Percentiles rank a stretch among this genome's conserved stretches.
These are phyloP conservation scores for Penicillium sp. DNA, from an alignment of 2,329 filamentous ascomycete genomes.

Conservation along the genomic window DNA sequence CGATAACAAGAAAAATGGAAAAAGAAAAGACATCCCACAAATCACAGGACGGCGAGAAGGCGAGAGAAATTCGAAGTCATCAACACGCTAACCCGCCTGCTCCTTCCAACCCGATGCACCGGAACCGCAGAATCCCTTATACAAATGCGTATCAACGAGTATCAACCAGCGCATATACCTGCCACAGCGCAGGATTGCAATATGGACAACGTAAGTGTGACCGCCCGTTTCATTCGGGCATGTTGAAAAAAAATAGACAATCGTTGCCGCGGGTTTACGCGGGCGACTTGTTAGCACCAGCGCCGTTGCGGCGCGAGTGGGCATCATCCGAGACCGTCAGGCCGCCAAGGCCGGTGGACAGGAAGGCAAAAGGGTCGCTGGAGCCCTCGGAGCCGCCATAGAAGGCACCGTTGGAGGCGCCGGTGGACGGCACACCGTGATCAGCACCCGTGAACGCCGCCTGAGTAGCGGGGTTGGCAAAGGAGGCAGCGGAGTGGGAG, in stretches of 20 bases:
- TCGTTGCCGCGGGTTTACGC: slow-evolving; percentile 30
- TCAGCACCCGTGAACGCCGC: slow-evolving; percentile 89
- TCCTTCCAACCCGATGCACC: slow-evolving; percentile 48
- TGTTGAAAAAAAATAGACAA: slow-evolving; percentile 16
- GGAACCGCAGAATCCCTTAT: slow-evolving; percentile 46
- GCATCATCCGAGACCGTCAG: slow-evolving; percentile 56
- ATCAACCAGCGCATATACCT: slow-evolving; percentile 42
- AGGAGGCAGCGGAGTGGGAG: slow-evolving; percentile 80
- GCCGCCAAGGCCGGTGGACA: slow-evolving; percentile 61
- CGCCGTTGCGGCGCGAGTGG: slow-evolving; percentile 48
- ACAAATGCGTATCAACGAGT: slow-evolving; percentile 45
- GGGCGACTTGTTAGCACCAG: slow-evolving; percentile 49
- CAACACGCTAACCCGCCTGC: slow-evolving; percentile 46
- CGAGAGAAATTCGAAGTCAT: slow-evolving; percentile 38
- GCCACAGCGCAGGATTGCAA: slow-evolving; percentile 38
- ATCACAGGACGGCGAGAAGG: slow-evolving; percentile 23
- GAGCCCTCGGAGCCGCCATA: slow-evolving; percentile 57
- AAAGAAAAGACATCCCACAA: slow-evolving; percentile 25
- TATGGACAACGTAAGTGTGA: slow-evolving; percentile 39
- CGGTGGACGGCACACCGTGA: slow-evolving; percentile 76
- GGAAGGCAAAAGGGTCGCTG: slow-evolving; percentile 65
- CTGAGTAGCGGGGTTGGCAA: slow-evolving; percentile 91
- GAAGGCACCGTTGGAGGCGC: slow-evolving; percentile 73
- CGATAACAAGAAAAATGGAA: slow-evolving; percentile 15
- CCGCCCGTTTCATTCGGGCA: slow-evolving; percentile 21